Base-by-base conservation (phyloP, 225 moss, liverwort and hornwort genomes). In the Marchantia paleacea region DNA sequence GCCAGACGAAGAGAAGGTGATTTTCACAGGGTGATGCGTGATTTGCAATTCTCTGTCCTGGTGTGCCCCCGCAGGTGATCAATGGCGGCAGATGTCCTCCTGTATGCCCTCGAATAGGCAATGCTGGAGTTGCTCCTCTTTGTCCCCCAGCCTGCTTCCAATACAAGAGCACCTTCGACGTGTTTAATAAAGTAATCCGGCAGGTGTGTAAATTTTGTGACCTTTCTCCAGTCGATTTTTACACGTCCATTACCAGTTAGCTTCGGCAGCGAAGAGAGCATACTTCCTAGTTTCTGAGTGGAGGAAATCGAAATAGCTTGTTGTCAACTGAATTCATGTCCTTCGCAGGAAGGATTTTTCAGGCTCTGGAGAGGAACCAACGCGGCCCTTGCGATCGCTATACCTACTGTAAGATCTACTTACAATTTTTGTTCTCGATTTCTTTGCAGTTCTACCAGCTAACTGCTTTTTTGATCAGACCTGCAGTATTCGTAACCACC, bases 311-410 rank as follows among this genome's bases (percentile, higher is more conserved):
- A 16, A 19, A 20, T 49, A 70, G 48, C 48, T 62, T 62, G 62
- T 10, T 6, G 0, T 60, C n/a, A 7, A 60, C 20, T 60, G 19
- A 39, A 39, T 24, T 62, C 9, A 62, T 62, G 18, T 62, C 7
- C 62, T 62, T 24, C 62, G 9, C 67, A 89, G 89, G 89, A 89
- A 81, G 89, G 89, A 52, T 83, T 83, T 26, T 81, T 72, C 18
- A 84, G 83, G 72, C 84, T 89, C n/a, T 89, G 89, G 89, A 86
- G 89, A 83, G 89, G 89, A 13, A 89, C 89, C 50, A 78, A 84
- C 86, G 89, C 89, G 26, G 89, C 89, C 10, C 84, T 89, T 48
- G 89, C 86, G 26, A 89, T 89, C 70, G 89, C 89, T 26, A 52
- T 89, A 53, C 89, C 89, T 65, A 89, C 89, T 39, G 89, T 89